Evolutionary conservation across 1,284 basidiomycete species (phyloP).

Genomic region (Trichosporon sp.): DNA sequence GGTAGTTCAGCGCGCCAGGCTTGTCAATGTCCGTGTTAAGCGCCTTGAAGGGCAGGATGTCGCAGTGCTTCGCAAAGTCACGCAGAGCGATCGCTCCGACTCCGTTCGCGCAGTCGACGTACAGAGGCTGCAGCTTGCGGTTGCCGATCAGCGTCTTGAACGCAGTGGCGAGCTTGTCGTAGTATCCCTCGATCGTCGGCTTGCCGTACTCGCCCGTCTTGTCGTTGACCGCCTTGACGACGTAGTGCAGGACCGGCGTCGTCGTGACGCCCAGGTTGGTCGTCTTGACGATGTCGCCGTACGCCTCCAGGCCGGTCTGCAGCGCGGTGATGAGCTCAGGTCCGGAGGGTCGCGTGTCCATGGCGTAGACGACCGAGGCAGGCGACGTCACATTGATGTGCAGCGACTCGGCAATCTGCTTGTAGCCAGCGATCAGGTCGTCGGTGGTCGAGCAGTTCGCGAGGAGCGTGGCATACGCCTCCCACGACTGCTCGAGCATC

Average conservation of each 20-base stretch:
- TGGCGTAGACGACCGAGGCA: conserved; percentile 78
- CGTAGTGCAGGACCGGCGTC: conserved; percentile 93
- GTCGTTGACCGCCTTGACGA: conserved; percentile 79
- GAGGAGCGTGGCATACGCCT: conserved; percentile 77
- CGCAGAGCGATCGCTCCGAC: conserved; percentile 75
- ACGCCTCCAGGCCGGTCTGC: conserved; percentile 71
- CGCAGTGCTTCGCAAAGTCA: conserved; percentile 53
- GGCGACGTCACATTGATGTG: conserved; percentile 76
- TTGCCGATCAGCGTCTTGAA: conserved; percentile 78
- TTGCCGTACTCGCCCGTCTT: conserved; percentile 66
- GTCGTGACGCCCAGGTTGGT: conserved; percentile 68
- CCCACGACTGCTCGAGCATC: conserved; percentile 97
- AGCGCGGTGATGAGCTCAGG: conserved; percentile 73
- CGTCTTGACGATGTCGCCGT: conserved; percentile 46
- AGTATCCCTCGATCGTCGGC: conserved; percentile 81
- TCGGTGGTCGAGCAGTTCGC: conserved; percentile 75
- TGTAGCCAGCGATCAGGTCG: conserved; percentile 64
- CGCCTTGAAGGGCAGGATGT: conserved; percentile 47
- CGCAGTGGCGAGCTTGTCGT: conserved; percentile 73
- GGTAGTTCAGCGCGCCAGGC: conserved; percentile 70
- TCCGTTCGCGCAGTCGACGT: conserved; percentile 96
- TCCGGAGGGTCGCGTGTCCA: conserved; percentile 90
- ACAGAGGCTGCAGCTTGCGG: conserved; percentile 52
- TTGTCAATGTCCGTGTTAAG: conserved; percentile 65
- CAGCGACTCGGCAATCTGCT: conserved; percentile 59